Base-by-base conservation (phyloP, 2,329 filamentous ascomycete genomes). In the Exophiala sideris region DNA sequence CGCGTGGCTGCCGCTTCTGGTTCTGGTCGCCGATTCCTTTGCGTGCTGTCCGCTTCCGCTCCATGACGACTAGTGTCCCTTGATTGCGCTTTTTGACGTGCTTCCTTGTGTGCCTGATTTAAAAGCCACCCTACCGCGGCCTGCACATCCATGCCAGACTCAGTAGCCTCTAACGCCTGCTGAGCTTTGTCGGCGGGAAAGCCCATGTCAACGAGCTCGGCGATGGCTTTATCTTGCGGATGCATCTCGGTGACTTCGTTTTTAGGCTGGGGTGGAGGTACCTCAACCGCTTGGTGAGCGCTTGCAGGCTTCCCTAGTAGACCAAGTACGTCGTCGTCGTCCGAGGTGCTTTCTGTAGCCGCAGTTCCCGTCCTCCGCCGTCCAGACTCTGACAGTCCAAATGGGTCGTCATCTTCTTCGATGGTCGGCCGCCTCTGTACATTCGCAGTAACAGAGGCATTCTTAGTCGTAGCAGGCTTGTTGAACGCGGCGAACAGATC, bases 191-290 rank as follows among this genome's bases (percentile, higher is more conserved):
- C 89, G 0, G 85, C 80, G 0, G 89, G 84, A 64, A 99, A 99
- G 0, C 94, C 94, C 83, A 97, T 97, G 62, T 96, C 92, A 2
- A 96, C 84, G 21, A 99, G 75, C 68, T 97, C 90, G 8, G 89
- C 89, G 21, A 97, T 82, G 8, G 91, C 89, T 62, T 82, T 83
- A 66, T 96, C 90, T 54, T 87, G 85, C 1, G 82, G 83, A 63
- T 74, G 75, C n/a, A 46, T 16, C 20, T 50, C 46, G 2, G 64
- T 64, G 2, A 70, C 65, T 45, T 63, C 66, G 2, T 64, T 64
- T 44, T 42, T 61, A 58, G 11, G 54, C 60, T 35, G 24, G 32
- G 33, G 42, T 11, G 44, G 39, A 14, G 48, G 39, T 35, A 39
- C 38, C 40, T 57, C 45, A n/a, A 18, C 18, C 16, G 18, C 34